Conservation (phyloP, 495 filamentous ascomycete genomes). For the Diplogelasinospora grovesii region DNA sequence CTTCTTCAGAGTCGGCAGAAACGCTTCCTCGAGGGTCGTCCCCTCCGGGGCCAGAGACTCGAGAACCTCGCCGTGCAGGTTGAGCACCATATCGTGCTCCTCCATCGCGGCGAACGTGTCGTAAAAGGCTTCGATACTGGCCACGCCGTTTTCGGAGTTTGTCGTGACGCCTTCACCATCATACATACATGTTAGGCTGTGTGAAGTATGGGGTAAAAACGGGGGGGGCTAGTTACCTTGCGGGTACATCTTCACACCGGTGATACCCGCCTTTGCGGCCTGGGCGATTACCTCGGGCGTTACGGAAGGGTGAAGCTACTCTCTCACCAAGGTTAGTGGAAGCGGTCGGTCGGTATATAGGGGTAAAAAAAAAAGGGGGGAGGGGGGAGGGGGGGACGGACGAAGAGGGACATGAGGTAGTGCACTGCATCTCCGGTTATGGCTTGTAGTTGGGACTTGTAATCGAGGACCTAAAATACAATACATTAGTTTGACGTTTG, state of each 20-base stretch:
- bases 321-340: too few relatives aligned
- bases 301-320: slow-evolving; percentile 65
- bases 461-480: slow-evolving; percentile 73
- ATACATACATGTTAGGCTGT: too few relatives aligned
- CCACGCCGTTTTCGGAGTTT: slow-evolving; percentile 75
- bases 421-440: slow-evolving; percentile 70
- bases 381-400: too few relatives aligned
- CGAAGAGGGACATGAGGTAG: slow-evolving; percentile 84
- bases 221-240: too few relatives aligned
- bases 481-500: too few relatives aligned
- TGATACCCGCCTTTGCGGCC: slow-evolving; percentile 58
- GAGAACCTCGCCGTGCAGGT: slow-evolving; percentile 54
- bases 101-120: slow-evolving; percentile 77
- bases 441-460: slow-evolving; percentile 57
- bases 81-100: slow-evolving; percentile 46
- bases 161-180: slow-evolving; percentile 72
- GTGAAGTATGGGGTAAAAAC: not conserved
- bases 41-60: slow-evolving; percentile 56
- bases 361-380: too few relatives aligned
- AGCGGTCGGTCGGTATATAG: too few relatives aligned
- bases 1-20: slow-evolving; percentile 67
- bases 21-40: slow-evolving; percentile 70
- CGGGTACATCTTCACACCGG: slow-evolving; percentile 56
- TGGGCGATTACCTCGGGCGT: slow-evolving; percentile 72
- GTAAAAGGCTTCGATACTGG: slow-evolving; percentile 58